Evolutionary conservation across 2,329 filamentous ascomycete genomes (phyloP).

Genomic region (Stromatinia cepivora): DNA sequence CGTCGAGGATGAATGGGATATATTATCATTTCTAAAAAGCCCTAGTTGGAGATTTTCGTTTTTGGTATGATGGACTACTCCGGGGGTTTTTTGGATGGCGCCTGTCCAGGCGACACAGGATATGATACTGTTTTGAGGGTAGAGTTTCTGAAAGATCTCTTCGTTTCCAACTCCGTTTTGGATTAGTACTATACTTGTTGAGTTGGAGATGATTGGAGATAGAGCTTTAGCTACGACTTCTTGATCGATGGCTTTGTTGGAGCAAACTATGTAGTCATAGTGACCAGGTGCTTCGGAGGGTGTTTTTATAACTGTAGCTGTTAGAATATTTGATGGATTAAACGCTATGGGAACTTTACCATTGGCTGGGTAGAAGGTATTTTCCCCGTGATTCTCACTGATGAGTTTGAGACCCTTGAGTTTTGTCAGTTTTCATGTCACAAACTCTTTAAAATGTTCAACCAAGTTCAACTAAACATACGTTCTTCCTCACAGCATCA

Average conservation of each 20-base stretch:
- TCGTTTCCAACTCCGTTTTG: conserved; percentile 64
- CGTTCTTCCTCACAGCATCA: conserved; percentile 52
- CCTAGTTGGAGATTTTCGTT: conserved; percentile 57
- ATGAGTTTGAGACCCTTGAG: conserved; percentile 49
- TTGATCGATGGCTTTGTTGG: conserved; percentile 54
- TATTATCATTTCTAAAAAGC: conserved; percentile 46
- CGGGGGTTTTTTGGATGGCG: conserved; percentile 50
- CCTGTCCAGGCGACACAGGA: conserved; percentile 59
- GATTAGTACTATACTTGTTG: conserved; percentile 56
- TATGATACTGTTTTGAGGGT: conserved; percentile 53
- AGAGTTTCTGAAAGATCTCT: conserved; percentile 50
- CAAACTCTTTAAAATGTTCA: conserved; percentile 20
- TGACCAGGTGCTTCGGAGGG: conserved; percentile 47
- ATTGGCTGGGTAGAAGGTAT: conserved; percentile 50
- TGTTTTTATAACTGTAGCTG: conserved; percentile 46
- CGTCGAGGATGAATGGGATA: conserved; percentile 41
- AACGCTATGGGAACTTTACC: conserved; percentile 37
- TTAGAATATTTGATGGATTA: background rate
- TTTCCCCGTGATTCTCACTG: conserved; percentile 57
- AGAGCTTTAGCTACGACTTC: conserved; percentile 42
- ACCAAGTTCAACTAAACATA: conserved; percentile 37
- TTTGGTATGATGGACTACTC: conserved; percentile 50
- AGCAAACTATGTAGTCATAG: conserved; percentile 60
- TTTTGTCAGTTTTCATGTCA: conserved; percentile 28
- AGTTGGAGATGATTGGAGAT: conserved; percentile 42